phyloP scores from a whole-genome alignment of 345 rosid genomes.

The Brassica juncea region DNA sequence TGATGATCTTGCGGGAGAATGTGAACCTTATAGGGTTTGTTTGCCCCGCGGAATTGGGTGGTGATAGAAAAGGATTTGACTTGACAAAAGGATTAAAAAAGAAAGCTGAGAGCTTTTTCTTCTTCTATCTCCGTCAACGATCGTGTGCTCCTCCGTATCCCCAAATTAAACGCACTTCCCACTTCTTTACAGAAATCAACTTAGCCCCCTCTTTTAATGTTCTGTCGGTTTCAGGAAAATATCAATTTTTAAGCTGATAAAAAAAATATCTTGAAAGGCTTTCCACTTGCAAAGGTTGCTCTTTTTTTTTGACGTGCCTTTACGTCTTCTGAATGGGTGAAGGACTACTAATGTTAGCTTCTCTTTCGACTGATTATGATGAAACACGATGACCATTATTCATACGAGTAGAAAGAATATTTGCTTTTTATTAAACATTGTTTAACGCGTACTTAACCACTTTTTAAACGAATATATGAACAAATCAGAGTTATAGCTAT shows the following conservation, averaged over 20 bases:
- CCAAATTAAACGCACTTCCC: neutral
- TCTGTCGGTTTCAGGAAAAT: neutral
- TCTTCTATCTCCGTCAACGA: constrained; percentile 2
- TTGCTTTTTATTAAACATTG: neutral
- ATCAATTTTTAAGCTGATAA: neutral
- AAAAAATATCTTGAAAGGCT: no score
- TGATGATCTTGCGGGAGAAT: neutral
- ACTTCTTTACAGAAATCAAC: neutral
- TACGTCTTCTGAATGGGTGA: neutral
- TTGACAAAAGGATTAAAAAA: neutral
- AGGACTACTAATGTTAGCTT: neutral
- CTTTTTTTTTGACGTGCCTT: neutral
- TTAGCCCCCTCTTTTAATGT: neutral
- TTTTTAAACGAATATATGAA: neutral
- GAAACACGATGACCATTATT: neutral
- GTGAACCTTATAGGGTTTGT: no score
- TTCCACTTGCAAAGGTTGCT: neutral
- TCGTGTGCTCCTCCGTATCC: constrained; percentile 5
- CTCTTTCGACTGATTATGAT: neutral
- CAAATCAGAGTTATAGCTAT: neutral
- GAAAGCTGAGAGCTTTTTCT: neutral
- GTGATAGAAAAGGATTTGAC: neutral
- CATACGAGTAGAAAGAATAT: neutral
- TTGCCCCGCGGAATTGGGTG: neutral
- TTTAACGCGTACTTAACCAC: neutral